Evolutionary conservation across 2,329 filamentous ascomycete genomes (phyloP).

Genomic region (Cytospora paraplurivora): DNA sequence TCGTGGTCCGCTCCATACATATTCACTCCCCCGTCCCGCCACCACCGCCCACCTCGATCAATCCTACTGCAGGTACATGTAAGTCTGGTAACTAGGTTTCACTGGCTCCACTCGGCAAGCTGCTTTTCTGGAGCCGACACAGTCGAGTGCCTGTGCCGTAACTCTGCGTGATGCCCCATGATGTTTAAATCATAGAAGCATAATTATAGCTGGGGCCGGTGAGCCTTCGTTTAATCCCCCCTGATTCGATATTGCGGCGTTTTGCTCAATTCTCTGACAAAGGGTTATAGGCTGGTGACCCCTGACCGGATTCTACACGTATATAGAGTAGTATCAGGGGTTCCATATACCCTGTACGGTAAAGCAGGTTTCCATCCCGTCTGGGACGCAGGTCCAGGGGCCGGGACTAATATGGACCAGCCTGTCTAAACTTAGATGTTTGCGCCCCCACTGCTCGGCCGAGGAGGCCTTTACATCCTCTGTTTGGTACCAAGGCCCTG

Average conservation of each 20-base stretch:
- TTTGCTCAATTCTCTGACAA: neutral
- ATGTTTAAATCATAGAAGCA: neutral
- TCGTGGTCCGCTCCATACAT: no score
- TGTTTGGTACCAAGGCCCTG: no score
- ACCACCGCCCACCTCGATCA: neutral
- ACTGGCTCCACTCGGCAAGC: neutral
- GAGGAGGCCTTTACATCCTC: neutral
- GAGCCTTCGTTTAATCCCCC: neutral
- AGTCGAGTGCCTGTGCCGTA: neutral
- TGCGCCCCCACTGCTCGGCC: neutral
- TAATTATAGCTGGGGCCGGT: neutral
- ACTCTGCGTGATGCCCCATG: neutral
- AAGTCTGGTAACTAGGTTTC: neutral
- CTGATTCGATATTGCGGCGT: neutral
- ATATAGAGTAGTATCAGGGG: no score
- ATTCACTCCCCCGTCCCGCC: neutral
- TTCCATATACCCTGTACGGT: neutral
- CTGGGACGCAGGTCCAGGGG: neutral
- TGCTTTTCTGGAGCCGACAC: neutral
- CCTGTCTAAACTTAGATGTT: neutral
- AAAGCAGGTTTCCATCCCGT: neutral
- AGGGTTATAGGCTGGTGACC: neutral
- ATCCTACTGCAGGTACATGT: neutral
- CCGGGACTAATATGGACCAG: neutral
- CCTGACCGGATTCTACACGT: neutral